These are phyloP conservation scores for Diaporthe eres DNA, from an alignment of 2,329 filamentous ascomycete genomes.

Conservation along the genomic window DNA sequence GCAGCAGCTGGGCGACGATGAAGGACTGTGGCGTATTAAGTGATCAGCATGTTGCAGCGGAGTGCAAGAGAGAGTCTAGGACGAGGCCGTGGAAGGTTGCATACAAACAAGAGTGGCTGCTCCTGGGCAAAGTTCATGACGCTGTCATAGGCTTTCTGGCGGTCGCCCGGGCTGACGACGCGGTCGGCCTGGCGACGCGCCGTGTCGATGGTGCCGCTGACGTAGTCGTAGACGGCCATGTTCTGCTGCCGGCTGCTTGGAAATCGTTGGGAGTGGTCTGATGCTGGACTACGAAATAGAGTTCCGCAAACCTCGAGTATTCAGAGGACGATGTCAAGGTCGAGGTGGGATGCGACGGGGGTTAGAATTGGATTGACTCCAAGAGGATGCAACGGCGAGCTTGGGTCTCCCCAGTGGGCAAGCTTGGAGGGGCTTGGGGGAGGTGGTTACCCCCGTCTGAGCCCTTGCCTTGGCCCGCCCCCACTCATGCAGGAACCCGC, in stretches of 20 bases:
- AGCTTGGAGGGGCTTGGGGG: not conserved
- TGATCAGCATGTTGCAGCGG: not conserved
- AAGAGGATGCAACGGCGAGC: not conserved
- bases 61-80: not conserved
- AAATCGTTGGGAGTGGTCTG: not conserved
- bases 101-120: conserved; percentile 79
- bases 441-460: not conserved
- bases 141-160: conserved; percentile 68
- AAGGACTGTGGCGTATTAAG: conserved; percentile 69
- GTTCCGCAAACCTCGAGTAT: not conserved
- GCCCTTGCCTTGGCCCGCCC: not conserved
- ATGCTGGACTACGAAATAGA: not conserved
- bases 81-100: not conserved
- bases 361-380: not conserved
- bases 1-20: conserved; percentile 72
- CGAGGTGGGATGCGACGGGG: not conserved
- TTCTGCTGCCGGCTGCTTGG: not conserved
- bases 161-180: conserved; percentile 71
- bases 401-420: not conserved
- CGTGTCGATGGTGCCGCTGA: conserved; percentile 55
- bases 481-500: conserved; percentile 9
- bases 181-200: conserved; percentile 62
- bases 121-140: conserved; percentile 69
- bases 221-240: conserved; percentile 51
- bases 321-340: no score